phyloP scores from a whole-genome alignment of 257 asterid genomes.

The Penstemon eatonii region DNA sequence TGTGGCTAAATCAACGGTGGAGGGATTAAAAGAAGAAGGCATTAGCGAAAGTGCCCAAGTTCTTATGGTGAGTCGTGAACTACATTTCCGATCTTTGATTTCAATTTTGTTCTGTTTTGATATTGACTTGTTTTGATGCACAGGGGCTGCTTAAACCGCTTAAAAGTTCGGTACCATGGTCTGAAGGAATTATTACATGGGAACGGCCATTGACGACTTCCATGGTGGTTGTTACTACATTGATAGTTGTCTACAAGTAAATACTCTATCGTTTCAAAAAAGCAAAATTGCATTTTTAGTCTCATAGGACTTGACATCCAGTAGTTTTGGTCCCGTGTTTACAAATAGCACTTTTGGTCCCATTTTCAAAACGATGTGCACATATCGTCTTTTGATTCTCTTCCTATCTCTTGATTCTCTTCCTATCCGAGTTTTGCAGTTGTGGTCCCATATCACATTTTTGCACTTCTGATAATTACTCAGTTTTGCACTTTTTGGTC shows the following conservation, averaged over 20 bases:
- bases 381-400: too few species aligned
- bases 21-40: slow-evolving; percentile 73
- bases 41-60: slow-evolving; percentile 71
- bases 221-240: slow-evolving; percentile 32
- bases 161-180: slow-evolving; percentile 34
- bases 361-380: too few species aligned
- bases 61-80: slow-evolving; percentile 54
- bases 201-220: slow-evolving; percentile 53
- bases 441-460: too few species aligned
- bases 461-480: too few species aligned
- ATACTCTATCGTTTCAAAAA: slow-evolving; percentile 20
- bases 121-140: slow-evolving; percentile 11
- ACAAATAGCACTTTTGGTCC: too few species aligned
- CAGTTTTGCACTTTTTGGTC: too few species aligned
- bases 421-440: too few species aligned
- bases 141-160: slow-evolving; percentile 68
- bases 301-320: too few species aligned
- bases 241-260: slow-evolving; percentile 64
- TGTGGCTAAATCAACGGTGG: slow-evolving; percentile 60
- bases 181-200: slow-evolving; percentile 53
- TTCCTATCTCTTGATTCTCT: too few species aligned
- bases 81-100: background rate
- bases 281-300: too few species aligned
- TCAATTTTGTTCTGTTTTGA: background rate
- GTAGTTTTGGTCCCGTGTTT: too few species aligned